These are phyloP conservation scores for Aspergillus nomiae DNA, from an alignment of 2,329 filamentous ascomycete genomes.

Conservation along the genomic window DNA sequence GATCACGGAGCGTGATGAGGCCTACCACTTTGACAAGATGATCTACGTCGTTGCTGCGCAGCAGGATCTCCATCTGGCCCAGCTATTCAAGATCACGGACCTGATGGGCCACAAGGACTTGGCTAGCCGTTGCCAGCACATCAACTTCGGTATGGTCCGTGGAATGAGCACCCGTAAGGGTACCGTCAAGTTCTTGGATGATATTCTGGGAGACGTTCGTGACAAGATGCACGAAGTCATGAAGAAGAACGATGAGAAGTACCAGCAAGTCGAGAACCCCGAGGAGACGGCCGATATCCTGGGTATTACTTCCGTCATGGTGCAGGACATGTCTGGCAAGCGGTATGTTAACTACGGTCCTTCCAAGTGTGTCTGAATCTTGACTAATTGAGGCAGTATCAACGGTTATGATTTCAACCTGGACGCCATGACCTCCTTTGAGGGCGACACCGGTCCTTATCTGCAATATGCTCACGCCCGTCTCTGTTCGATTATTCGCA, in stretches of 20 bases:
- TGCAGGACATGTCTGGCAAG: conserved; percentile 97
- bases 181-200: conserved; percentile 73
- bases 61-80: conserved; percentile 65
- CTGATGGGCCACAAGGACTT: conserved; percentile 64
- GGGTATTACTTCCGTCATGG: conserved; percentile 94
- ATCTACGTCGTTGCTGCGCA: conserved; percentile 67
- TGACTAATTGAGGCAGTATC: conserved; percentile 52
- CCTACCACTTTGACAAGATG: conserved; percentile 67
- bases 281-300: conserved; percentile 80
- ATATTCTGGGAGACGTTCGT: conserved; percentile 75
- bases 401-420: conserved; percentile 69
- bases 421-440: conserved; percentile 66
- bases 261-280: conserved; percentile 83
- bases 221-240: conserved; percentile 99
- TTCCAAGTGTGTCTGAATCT: conserved; percentile 37
- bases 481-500: conserved; percentile 61
- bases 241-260: conserved; percentile 87
- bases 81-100: conserved; percentile 67
- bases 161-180: conserved; percentile 67
- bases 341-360: conserved; percentile 54
- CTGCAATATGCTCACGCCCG: conserved; percentile 66
- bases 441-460: conserved; percentile 67
- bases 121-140: conserved; percentile 61
- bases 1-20: conserved; percentile 63
- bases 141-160: conserved; percentile 68